Percentiles rank a stretch among this genome's conserved stretches.
phyloP scores from a whole-genome alignment of 2,329 filamentous ascomycete species.

The Fusarium sp. region DNA sequence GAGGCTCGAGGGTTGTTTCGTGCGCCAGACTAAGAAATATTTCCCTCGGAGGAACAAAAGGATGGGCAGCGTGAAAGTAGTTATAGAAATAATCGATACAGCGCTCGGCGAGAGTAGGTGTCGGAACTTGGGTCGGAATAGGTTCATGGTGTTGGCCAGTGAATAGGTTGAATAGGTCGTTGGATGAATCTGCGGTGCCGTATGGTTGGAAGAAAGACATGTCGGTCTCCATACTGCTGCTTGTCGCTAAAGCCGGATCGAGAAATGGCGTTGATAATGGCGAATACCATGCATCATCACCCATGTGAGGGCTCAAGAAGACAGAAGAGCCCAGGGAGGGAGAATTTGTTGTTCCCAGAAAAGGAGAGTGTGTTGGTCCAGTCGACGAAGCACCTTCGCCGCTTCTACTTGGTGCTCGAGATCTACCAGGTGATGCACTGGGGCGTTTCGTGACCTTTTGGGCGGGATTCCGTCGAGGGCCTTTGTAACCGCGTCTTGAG shows the following conservation, averaged over 20 bases:
- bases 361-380: constrained; percentile 49
- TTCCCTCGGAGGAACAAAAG: constrained; percentile 67
- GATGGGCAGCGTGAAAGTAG: constrained; percentile 69
- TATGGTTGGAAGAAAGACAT: constrained; percentile 29
- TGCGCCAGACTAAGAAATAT: constrained; percentile 62
- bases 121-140: constrained; percentile 38
- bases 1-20: constrained; percentile 60
- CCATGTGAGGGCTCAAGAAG: constrained; percentile 27
- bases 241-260: constrained; percentile 13
- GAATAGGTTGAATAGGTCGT: constrained; percentile 38
- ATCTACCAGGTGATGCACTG: constrained; percentile 54
- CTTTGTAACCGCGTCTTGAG: constrained; percentile 81
- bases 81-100: constrained; percentile 70
- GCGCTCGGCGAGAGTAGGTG: constrained; percentile 59
- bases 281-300: constrained; percentile 27
- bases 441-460: constrained; percentile 64
- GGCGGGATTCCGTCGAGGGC: constrained; percentile 56
- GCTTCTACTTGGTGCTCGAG: constrained; percentile 28
- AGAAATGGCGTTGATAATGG: constrained; percentile 37
- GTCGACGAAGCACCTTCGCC: constrained; percentile 57
- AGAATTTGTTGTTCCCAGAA: constrained; percentile 52
- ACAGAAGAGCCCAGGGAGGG: constrained; percentile 22
- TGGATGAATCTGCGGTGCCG: constrained; percentile 41
- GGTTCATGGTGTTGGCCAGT: constrained; percentile 26
- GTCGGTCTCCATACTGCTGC: constrained; percentile 16